Evolutionary conservation across 1,284 basidiomycete species (phyloP).

Genomic region (Xerocomus nothofagi): DNA sequence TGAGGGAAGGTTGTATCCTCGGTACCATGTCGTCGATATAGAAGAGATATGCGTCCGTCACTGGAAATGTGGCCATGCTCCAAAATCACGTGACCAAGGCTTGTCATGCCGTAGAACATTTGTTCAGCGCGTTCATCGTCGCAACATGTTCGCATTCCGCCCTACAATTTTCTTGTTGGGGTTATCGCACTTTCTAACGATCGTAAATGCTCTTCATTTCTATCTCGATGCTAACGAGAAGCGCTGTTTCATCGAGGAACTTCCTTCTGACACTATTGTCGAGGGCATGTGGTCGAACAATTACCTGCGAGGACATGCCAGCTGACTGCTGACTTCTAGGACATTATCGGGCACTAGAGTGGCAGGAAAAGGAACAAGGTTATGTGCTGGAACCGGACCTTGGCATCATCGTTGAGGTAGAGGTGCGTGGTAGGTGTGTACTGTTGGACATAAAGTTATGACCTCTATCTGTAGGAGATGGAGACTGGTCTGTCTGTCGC

Average conservation of each 20-base stretch:
- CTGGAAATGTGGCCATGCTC: too few species aligned
- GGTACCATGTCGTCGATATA: slow-evolving; percentile 44
- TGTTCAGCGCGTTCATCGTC: neutral
- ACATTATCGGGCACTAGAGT: slow-evolving; percentile 91
- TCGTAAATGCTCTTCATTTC: slow-evolving; percentile 65
- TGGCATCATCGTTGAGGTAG: slow-evolving; percentile 88
- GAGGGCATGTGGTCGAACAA: slow-evolving; percentile 63
- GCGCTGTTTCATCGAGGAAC: slow-evolving; percentile 95
- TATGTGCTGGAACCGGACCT: slow-evolving; percentile 79
- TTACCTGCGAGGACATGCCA: neutral
- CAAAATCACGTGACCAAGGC: slow-evolving; percentile 27
- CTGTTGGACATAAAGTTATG: slow-evolving; percentile 1
- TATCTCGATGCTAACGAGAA: slow-evolving; percentile 92
- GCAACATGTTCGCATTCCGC: slow-evolving; percentile 30
- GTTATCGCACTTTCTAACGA: slow-evolving; percentile 21
- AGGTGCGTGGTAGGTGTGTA: slow-evolving; percentile 49
- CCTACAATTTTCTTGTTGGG: slow-evolving; percentile 19
- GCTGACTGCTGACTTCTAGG: slow-evolving; percentile 48
- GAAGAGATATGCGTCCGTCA: neutral
- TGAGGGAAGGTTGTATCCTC: slow-evolving; percentile 62
- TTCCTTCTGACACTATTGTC: slow-evolving; percentile 95
- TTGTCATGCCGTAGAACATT: neutral
- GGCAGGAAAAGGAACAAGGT: slow-evolving; percentile 70
- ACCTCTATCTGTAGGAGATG: slow-evolving; percentile 59
- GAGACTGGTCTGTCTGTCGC: slow-evolving; percentile 77